Conservation (phyloP, 352 stramenopile genomes). For the Phytophthora brassicae region DNA sequence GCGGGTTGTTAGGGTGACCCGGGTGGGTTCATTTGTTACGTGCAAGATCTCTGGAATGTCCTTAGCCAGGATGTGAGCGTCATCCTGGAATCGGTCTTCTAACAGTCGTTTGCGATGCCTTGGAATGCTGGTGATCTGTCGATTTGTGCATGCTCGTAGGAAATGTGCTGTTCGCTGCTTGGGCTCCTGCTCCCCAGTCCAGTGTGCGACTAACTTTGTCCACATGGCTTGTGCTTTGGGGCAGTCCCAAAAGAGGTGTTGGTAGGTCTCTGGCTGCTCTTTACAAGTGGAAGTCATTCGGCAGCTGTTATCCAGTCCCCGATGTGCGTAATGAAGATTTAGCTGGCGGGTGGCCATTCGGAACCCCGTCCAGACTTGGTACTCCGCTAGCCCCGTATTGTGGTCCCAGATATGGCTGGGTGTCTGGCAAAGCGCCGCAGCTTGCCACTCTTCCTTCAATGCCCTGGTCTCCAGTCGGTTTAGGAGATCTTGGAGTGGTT, state of each 20-base stretch:
- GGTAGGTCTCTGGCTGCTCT: background rate
- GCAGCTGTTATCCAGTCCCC: background rate
- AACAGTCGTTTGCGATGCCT: too few species aligned
- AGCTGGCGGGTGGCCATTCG: background rate
- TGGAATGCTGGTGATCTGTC: too few species aligned
- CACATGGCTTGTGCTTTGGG: background rate
- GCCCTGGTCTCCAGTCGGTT: too few species aligned
- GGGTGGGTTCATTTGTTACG: too few species aligned
- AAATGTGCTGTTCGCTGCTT: too few species aligned
- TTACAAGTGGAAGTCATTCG: background rate
- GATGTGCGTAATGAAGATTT: background rate
- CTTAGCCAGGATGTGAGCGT: too few species aligned
- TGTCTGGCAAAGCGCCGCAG: background rate
- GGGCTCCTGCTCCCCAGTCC: background rate
- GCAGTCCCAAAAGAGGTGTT: background rate
- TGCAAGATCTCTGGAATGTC: too few species aligned
- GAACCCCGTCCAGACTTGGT: background rate
- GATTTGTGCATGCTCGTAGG: too few species aligned
- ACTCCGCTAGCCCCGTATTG: background rate
- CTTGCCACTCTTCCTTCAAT: background rate
- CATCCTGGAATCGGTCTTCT: too few species aligned
- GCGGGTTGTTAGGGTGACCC: too few species aligned
- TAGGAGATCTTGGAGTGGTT: too few species aligned
- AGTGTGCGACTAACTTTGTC: background rate
- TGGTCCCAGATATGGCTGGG: background rate